A percentile compares a stretch with the other conserved stretches of the same genome.
Conservation (phyloP, 2,329 filamentous ascomycete genomes). For the Penicillium italicum region DNA sequence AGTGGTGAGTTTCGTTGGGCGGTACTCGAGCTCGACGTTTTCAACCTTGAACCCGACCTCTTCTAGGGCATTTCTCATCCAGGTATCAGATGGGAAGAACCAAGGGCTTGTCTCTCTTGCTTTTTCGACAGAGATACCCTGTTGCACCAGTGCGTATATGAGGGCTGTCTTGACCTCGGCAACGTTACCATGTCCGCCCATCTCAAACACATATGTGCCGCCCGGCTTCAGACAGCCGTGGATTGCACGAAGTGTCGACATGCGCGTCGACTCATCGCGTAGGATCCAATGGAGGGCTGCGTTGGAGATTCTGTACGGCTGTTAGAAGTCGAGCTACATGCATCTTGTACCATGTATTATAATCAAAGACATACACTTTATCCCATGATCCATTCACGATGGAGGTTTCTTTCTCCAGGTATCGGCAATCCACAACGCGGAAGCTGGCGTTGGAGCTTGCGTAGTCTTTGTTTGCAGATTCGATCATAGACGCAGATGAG, state of each 20-base stretch:
- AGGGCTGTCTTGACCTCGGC: conserved; percentile 60
- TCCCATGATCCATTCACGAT: conserved; percentile 36
- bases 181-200: conserved; percentile 68
- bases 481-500: conserved; percentile 58
- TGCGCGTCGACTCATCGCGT: conserved; percentile 43
- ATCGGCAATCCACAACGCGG: conserved; percentile 35
- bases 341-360: not conserved
- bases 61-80: conserved; percentile 47
- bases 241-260: conserved; percentile 53
- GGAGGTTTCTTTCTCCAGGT: conserved; percentile 27
- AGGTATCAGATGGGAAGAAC: conserved; percentile 67
- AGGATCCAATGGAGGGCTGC: conserved; percentile 68
- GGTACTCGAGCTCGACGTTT: conserved; percentile 59
- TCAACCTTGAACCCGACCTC: conserved; percentile 48
- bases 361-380: conserved; percentile 48
- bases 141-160: conserved; percentile 50
- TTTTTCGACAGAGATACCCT: conserved; percentile 50
- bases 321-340: not conserved
- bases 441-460: conserved; percentile 28
- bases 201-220: conserved; percentile 64
- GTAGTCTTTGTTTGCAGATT: conserved; percentile 48
- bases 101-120: conserved; percentile 58
- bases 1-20: conserved; percentile 54
- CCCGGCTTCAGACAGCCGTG: conserved; percentile 52
- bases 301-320: conserved; percentile 51